These are phyloP conservation scores for Boletus subparvulus DNA, from an alignment of 768 basidiomycete species.

Conservation along the genomic window DNA sequence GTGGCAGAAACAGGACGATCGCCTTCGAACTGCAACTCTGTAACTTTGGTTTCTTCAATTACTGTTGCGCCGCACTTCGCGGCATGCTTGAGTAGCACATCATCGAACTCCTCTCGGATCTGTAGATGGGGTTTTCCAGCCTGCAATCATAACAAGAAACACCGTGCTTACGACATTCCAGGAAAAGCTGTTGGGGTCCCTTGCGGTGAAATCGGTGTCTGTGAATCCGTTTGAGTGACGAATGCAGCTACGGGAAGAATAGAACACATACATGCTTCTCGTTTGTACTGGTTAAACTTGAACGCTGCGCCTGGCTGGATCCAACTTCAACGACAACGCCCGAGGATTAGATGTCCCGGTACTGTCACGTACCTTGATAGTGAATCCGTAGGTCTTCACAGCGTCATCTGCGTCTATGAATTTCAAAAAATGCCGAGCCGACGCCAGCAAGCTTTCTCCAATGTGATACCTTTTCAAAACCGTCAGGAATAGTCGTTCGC, in stretches of 20 bases:
- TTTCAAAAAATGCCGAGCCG: slow-evolving; percentile 5
- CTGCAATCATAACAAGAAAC: too few relatives aligned
- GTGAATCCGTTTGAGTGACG: background rate
- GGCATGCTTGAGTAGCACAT: background rate
- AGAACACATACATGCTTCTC: slow-evolving; percentile 10
- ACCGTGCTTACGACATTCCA: slow-evolving; percentile 5
- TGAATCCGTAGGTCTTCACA: slow-evolving; percentile 7
- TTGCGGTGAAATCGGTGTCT: slow-evolving; percentile 7
- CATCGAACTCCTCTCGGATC: slow-evolving; percentile 9
- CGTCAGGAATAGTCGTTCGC: background rate
- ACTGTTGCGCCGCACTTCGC: background rate
- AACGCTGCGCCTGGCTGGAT: slow-evolving; percentile 9
- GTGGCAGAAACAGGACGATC: too few relatives aligned
- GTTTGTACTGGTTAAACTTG: slow-evolving; percentile 14
- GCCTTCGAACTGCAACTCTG: slow-evolving; percentile 1
- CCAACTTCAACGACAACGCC: background rate
- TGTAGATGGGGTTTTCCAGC: background rate
- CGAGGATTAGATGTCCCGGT: too few relatives aligned
- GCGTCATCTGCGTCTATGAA: slow-evolving; percentile 11
- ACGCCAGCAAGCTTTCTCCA: slow-evolving; percentile 13
- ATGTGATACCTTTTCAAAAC: slow-evolving; percentile 13
- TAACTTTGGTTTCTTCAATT: slow-evolving; percentile 7
- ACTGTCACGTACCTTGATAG: slow-evolving; percentile 4
- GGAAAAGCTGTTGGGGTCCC: background rate
- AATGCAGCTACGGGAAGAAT: too few relatives aligned